A percentile compares a stretch with the other conserved stretches of the same genome.
Evolutionary conservation across 257 asterid species (phyloP).

Genomic region (Plantago elongata): DNA sequence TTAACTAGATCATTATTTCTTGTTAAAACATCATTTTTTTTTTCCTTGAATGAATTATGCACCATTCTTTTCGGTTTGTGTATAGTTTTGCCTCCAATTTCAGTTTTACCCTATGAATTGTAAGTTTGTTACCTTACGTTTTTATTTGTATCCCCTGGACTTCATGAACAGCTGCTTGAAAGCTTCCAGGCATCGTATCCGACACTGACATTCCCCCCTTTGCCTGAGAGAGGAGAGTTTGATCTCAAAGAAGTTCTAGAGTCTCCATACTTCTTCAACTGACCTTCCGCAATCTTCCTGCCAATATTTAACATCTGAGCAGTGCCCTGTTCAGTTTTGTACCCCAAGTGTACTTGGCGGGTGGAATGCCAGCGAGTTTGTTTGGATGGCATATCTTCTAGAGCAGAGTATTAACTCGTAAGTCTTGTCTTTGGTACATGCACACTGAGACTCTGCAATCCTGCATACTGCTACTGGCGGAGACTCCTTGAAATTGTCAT

Average conservation of each 20-base stretch:
- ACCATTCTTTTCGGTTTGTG: too few species aligned
- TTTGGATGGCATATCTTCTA: not conserved
- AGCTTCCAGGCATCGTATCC: conserved; percentile 72
- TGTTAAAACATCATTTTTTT: too few species aligned
- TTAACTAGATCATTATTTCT: too few species aligned
- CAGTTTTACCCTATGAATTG: not conserved
- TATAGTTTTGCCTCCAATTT: too few species aligned
- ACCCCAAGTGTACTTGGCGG: not conserved
- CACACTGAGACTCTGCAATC: conserved; percentile 6
- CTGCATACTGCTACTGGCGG: not conserved
- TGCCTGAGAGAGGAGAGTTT: conserved; percentile 73
- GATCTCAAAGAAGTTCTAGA: conserved; percentile 52
- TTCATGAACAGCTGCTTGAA: conserved; percentile 55
- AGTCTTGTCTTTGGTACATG: conserved; percentile 1
- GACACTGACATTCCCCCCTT: conserved; percentile 59
- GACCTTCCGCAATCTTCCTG: conserved; percentile 3
- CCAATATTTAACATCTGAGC: not conserved
- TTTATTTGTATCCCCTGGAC: conserved; percentile 3
- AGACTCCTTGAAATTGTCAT: conserved; percentile 1
- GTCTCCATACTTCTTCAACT: conserved; percentile 92
- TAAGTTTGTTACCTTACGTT: not conserved
- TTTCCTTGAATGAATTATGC: too few species aligned
- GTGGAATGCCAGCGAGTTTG: not conserved
- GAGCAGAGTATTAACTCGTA: conserved; percentile 7
- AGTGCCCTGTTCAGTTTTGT: conserved; percentile 7